Evolutionary conservation across 768 basidiomycete genomes (phyloP), one percentile per base, ranked within the genome.

Genomic region (Pisolithus orientalis): DNA sequence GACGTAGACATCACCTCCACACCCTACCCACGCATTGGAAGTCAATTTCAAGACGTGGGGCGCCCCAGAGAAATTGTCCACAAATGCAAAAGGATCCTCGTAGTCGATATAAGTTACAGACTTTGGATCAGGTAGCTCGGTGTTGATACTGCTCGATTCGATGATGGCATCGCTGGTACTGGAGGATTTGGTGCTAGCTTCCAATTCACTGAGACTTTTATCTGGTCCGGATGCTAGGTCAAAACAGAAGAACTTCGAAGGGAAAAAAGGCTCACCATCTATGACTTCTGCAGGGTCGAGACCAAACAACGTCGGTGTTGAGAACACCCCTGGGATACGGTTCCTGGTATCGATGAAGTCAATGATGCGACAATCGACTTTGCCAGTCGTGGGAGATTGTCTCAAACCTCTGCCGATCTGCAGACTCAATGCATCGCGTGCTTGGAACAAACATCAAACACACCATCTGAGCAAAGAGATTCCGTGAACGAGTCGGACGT

Each of bases 351-450:
- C 92, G 14, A 94, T 91, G 56, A 96, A 87, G 64, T 98, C 94
- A 56, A 98, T 88, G 53, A 97, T 82, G 11, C 79, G 82, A 65
- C 94, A 97, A 62, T 95, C 83, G 43, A 65, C 58, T 67, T 98
- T 98, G 48, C 83, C 87, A 0, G 89, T 92, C 7, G 63, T 63
- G 8, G 90, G 87, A 2, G 90, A 94, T 29, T 88, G 76, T 53
- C 94, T 76, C 81, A 97, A 88, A 25, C 94, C 94, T 52, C 94
- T 79, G 4, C 94, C 94, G 53, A 97, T 90, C 92, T 94, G 47
- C n/a, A 45, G 32, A 39, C 44, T 38, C 10, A 51, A 40, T 17
- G 32, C 29, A n/a, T 51, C n/a, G n/a, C 7, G 48, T 44, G 28
- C 37, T 52, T 34, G 10, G 16, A 50, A 44, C 9, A 27, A 17